A percentile compares a stretch with the other conserved stretches of the same genome.
Evolutionary conservation across 1,139 yeast genomes (phyloP).

Genomic region (Suhomyces maxii): DNA sequence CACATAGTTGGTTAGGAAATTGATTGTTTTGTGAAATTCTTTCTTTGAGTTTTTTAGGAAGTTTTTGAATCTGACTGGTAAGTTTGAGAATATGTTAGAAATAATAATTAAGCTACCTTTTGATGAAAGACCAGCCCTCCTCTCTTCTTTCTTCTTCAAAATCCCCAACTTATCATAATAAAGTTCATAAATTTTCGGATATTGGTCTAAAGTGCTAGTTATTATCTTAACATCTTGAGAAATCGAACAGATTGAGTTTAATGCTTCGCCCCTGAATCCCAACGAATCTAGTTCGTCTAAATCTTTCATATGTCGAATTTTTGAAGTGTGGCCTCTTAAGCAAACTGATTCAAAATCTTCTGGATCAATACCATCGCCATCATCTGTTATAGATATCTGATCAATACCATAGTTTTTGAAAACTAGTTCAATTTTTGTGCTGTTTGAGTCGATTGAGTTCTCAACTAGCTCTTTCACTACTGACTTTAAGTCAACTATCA

Average conservation of each 20-base stretch:
- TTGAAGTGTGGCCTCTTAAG: conserved; percentile 77
- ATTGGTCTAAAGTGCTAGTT: conserved; percentile 51
- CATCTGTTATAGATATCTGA: conserved; percentile 67
- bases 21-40: conserved; percentile 69
- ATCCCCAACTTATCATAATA: conserved; percentile 56
- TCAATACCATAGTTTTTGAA: conserved; percentile 78
- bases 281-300: conserved; percentile 53
- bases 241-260: conserved; percentile 69
- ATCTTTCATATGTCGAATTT: conserved; percentile 59
- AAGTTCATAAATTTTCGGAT: conserved; percentile 60
- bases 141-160: conserved; percentile 31
- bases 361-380: conserved; percentile 70
- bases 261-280: conserved; percentile 87
- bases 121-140: conserved; percentile 35
- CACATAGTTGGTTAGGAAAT: conserved; percentile 66
- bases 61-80: conserved; percentile 77
- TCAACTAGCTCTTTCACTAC: conserved; percentile 86
- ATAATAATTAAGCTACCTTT: conserved; percentile 62
- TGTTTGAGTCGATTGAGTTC: conserved; percentile 78
- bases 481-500: conserved; percentile 72
- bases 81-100: conserved; percentile 53
- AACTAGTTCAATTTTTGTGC: conserved; percentile 63
- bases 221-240: conserved; percentile 49
- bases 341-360: conserved; percentile 66
- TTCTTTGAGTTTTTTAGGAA: conserved; percentile 64